Evolutionary conservation across 2,329 filamentous ascomycete species (phyloP).

Genomic region (Myotisia sp.): DNA sequence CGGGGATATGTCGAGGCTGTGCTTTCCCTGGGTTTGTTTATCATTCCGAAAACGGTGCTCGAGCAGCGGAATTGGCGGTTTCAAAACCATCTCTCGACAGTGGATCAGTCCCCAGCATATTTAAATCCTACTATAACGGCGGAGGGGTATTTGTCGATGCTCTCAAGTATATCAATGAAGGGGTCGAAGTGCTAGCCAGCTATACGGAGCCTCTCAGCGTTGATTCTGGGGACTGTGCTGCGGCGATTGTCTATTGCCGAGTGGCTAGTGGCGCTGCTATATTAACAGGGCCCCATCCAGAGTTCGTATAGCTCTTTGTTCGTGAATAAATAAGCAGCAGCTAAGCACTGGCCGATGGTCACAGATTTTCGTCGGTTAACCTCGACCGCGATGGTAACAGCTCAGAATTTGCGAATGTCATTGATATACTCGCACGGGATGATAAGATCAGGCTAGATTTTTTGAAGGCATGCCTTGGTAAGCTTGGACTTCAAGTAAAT

Average conservation of each 20-base stretch:
- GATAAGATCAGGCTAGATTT: slow-evolving; percentile 60
- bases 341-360: slow-evolving; percentile 13
- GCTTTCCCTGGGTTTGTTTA: slow-evolving; percentile 88
- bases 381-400: slow-evolving; percentile 53
- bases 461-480: slow-evolving; percentile 61
- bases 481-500: slow-evolving; percentile 68
- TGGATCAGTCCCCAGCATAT: slow-evolving; percentile 43
- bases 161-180: slow-evolving; percentile 43
- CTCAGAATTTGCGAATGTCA: slow-evolving; percentile 55
- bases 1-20: slow-evolving; percentile 68
- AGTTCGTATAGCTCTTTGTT: slow-evolving; percentile 53
- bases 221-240: slow-evolving; percentile 56
- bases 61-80: slow-evolving; percentile 54
- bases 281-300: slow-evolving; percentile 79
- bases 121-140: slow-evolving; percentile 81
- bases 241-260: slow-evolving; percentile 70
- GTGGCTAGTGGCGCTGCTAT: slow-evolving; percentile 67
- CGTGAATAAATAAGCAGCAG: neutral
- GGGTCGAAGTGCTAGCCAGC: slow-evolving; percentile 67
- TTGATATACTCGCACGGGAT: slow-evolving; percentile 52
- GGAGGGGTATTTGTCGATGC: slow-evolving; percentile 86
- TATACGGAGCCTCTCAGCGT: slow-evolving; percentile 65
- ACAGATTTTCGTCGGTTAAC: slow-evolving; percentile 68
- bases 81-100: slow-evolving; percentile 43
- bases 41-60: slow-evolving; percentile 69